Evolutionary conservation across 2,329 filamentous ascomycete species (phyloP), one percentile per base, ranked within the genome.

Genomic region (Ascochyta fabae): DNA sequence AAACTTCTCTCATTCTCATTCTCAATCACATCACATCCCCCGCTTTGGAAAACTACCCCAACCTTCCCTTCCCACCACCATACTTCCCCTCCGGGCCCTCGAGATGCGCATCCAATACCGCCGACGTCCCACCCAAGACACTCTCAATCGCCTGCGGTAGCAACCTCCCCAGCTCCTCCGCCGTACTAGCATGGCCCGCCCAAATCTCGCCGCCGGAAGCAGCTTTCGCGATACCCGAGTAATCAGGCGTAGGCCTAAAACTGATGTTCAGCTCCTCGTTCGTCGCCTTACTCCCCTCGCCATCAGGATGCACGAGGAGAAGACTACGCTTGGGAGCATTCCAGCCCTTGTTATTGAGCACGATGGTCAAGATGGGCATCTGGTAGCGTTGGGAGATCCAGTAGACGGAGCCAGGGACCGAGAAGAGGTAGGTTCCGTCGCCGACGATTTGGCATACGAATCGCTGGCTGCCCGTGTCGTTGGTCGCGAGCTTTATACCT

Each of bases 401-500:
- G 71, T 89, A 89, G 0, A 89, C 87, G 3, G 81, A 84, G 0
- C 84, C 83, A 0, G 87, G 87, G 0, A 89, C 83, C 7, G 79
- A 83, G 75, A 90, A 90, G 8, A 90, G 79, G 70, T 81, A 90
- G 0, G 86, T 88, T 2, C 87, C 87, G 63, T 90, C 87, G 3
- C 86, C 87, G 8, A 89, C 87, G 53, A 90, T 76, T 42, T 77
- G 74, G 58, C 73, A 75, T 0, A 77, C 73, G 33, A 77, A 77
- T 13, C 68, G 66, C 48, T 69, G 68, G 48, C 68, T 67, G 33
- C 81, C 77, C 56, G 81, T 74, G 2, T 74, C 73, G 45, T 88
- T 83, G 0, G 81, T 80, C 0, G 89, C 91, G 7, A 94, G 82
- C 71, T 93, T 92, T 68, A 93, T 87, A 2, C 90, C 91, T 3